Conservation (phyloP, 805 yeast genomes). For the Hyphopichia homilentoma region DNA sequence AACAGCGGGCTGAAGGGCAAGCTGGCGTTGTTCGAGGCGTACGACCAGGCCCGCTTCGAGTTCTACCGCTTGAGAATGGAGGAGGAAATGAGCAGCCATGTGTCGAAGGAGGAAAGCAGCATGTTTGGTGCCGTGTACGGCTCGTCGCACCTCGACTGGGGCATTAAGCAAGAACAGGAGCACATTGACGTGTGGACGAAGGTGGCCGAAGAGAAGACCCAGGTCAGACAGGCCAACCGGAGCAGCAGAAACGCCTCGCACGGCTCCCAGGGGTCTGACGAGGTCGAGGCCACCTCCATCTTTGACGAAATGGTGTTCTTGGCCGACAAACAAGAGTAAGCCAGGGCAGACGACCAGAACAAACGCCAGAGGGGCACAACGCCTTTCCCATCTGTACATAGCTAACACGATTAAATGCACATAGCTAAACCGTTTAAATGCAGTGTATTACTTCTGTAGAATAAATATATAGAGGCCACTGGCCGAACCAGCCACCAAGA, state of each 20-base stretch:
- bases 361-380: too few species aligned
- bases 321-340: too few species aligned
- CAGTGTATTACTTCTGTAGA: too few species aligned
- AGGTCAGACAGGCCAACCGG: constrained; percentile 46
- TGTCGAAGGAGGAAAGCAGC: constrained; percentile 76
- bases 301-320: constrained; percentile 14
- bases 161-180: constrained; percentile 67
- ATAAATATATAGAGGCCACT: too few species aligned
- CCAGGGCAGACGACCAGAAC: too few species aligned
- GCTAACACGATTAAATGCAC: too few species aligned
- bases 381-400: too few species aligned
- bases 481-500: too few species aligned
- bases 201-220: constrained; percentile 64
- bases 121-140: constrained; percentile 82
- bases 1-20: constrained; percentile 13
- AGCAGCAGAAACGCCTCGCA: constrained; percentile 16
- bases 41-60: constrained; percentile 83
- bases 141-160: constrained; percentile 58
- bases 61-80: constrained; percentile 83
- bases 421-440: too few species aligned
- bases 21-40: constrained; percentile 53
- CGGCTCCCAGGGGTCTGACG: constrained; percentile 18
- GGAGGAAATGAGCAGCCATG: constrained; percentile 69
- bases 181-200: constrained; percentile 70
- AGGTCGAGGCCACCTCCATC: constrained; percentile 10